Evolutionary conservation across 768 basidiomycete species (phyloP).

Genomic region (Pulveroboletus sp.): DNA sequence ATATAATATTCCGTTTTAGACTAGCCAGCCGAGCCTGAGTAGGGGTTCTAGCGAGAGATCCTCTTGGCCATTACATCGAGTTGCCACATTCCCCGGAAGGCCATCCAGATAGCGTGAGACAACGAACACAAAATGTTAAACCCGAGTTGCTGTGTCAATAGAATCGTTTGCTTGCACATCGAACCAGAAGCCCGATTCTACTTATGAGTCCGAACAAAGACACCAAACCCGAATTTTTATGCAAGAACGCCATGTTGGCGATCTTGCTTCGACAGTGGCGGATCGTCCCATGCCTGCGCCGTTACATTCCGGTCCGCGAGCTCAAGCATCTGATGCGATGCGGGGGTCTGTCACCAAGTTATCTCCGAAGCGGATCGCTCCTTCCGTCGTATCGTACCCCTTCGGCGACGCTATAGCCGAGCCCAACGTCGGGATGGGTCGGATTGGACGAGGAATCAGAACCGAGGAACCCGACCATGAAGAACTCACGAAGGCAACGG

Average conservation of each 20-base stretch:
- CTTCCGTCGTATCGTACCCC: neutral
- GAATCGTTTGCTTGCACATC: neutral
- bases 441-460: neutral
- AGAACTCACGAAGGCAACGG: conserved; percentile 13
- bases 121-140: neutral
- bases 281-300: conserved; percentile 10
- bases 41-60: neutral
- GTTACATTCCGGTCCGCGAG: neutral
- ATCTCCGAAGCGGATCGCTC: neutral
- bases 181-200: neutral
- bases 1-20: neutral
- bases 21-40: neutral
- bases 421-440: neutral
- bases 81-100: neutral
- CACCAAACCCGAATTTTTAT: neutral
- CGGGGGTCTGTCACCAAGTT: neutral
- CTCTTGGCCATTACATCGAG: neutral
- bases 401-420: conserved; percentile 1
- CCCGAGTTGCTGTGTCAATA: neutral
- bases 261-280: conserved; percentile 13
- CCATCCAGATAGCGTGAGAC: neutral
- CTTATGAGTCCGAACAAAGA: neutral
- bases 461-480: conserved; percentile 11
- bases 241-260: neutral
- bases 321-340: neutral